Evolutionary conservation across 1,284 basidiomycete genomes (phyloP).

Genomic region (Gomphus sp.): DNA sequence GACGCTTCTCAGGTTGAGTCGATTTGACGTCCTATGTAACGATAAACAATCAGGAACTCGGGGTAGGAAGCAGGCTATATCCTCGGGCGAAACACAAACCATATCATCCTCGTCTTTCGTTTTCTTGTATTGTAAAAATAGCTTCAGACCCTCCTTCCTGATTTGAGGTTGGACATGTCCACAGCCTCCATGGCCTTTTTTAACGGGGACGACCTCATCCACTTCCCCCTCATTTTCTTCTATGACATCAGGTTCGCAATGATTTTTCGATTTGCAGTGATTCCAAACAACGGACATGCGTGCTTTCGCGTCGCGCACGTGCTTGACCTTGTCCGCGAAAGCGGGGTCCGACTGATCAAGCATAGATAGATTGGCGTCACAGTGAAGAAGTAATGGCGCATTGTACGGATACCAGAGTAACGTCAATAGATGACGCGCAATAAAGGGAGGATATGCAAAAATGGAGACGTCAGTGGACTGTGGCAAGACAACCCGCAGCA

Average conservation of each 20-base stretch:
- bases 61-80: constrained; percentile 8
- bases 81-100: constrained; percentile 35
- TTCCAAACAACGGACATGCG: constrained; percentile 84
- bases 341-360: constrained; percentile 66
- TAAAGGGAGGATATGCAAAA: constrained; percentile 30
- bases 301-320: constrained; percentile 80
- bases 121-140: constrained; percentile 95
- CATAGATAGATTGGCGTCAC: constrained; percentile 12
- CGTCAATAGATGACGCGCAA: constrained; percentile 12
- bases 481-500: constrained; percentile 25
- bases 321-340: constrained; percentile 77
- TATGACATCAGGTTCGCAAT: constrained; percentile 80
- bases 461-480: constrained; percentile 51
- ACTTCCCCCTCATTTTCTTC: constrained; percentile 74
- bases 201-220: constrained; percentile 58
- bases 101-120: constrained; percentile 84
- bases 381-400: constrained; percentile 9
- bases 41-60: constrained; percentile 14
- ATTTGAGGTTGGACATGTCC: constrained; percentile 88
- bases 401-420: constrained; percentile 9
- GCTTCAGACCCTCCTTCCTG: constrained; percentile 91
- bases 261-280: constrained; percentile 77
- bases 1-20: constrained; percentile 83
- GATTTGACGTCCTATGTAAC: constrained; percentile 64
- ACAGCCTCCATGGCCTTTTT: constrained; percentile 92